Conservation (phyloP, 176 grass and related monocot genomes). For the Oryza coarctata region DNA sequence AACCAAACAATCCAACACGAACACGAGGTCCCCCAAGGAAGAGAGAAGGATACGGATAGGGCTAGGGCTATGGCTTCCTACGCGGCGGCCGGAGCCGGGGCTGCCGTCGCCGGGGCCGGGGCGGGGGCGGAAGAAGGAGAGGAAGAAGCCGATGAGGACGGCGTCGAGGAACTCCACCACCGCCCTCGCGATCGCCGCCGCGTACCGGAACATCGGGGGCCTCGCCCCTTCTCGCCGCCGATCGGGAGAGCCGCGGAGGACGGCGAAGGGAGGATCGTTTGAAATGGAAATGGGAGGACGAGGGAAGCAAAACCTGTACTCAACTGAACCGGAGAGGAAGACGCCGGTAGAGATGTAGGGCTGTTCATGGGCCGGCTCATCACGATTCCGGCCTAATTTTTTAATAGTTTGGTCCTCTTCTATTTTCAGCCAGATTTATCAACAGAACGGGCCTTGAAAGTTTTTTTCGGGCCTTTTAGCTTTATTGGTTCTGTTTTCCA, state of each 20-base stretch:
- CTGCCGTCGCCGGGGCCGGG: conserved; percentile 6
- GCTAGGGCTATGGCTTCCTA: conserved; percentile 5
- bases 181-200: conserved; percentile 28
- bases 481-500: no score
- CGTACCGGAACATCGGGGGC: conserved; percentile 40
- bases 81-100: not conserved
- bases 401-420: no score
- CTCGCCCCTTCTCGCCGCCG: not conserved
- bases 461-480: no score
- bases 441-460: no score
- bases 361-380: no score
- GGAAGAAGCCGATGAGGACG: conserved; percentile 49
- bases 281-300: conserved; percentile 3
- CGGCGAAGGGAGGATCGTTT: not conserved
- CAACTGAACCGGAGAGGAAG: not conserved
- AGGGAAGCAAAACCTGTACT: not conserved
- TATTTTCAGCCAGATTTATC: no score
- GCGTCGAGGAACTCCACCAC: conserved; percentile 55
- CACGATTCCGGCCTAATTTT: no score
- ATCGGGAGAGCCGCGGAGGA: not conserved
- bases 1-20: not conserved
- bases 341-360: not conserved
- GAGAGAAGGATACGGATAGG: not conserved
- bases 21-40: not conserved
- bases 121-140: conserved; percentile 44